Conservation (phyloP, 257 asterid genomes). For the Primulina huaijiensis region DNA sequence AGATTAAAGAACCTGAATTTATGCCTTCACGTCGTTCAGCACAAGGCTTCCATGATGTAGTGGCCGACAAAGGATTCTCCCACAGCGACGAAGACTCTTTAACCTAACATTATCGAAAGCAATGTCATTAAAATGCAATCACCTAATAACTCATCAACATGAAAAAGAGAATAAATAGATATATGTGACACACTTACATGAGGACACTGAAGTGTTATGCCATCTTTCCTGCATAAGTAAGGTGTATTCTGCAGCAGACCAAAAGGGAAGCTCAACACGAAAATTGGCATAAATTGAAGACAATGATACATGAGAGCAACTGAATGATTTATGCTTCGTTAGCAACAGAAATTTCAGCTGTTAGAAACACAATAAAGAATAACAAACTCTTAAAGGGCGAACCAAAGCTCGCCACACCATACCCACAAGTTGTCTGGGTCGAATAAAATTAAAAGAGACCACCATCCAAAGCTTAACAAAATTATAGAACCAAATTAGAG, state of each 20-base stretch:
- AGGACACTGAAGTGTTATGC: conserved; percentile 90
- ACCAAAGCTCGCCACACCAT: not conserved
- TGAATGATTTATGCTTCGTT: not conserved
- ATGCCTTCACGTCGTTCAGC: conserved; percentile 73
- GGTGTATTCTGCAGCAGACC: conserved; percentile 74
- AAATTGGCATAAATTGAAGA: conserved; percentile 16
- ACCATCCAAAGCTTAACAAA: not conserved
- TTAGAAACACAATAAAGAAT: not conserved
- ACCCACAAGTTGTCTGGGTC: not conserved
- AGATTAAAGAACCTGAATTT: conserved; percentile 53
- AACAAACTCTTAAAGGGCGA: not conserved
- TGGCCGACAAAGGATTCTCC: conserved; percentile 96
- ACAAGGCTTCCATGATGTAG: conserved; percentile 98
- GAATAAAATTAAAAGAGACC: not conserved
- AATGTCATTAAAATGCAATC: conserved; percentile 13
- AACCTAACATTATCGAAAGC: conserved; percentile 47
- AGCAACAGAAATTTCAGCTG: not conserved
- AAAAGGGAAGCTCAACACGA: conserved; percentile 17
- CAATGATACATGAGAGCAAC: not conserved
- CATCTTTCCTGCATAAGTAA: conserved; percentile 85
- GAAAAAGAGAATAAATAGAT: conserved; percentile 11
- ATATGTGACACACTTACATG: conserved; percentile 46
- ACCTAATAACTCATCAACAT: conserved; percentile 12
- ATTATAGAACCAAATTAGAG: not conserved
- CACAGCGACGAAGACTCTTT: conserved; percentile 88